Evolutionary conservation across 2,329 filamentous ascomycete species (phyloP), one percentile per base, ranked within the genome.

Genomic region (Exophiala xenobiotica): DNA sequence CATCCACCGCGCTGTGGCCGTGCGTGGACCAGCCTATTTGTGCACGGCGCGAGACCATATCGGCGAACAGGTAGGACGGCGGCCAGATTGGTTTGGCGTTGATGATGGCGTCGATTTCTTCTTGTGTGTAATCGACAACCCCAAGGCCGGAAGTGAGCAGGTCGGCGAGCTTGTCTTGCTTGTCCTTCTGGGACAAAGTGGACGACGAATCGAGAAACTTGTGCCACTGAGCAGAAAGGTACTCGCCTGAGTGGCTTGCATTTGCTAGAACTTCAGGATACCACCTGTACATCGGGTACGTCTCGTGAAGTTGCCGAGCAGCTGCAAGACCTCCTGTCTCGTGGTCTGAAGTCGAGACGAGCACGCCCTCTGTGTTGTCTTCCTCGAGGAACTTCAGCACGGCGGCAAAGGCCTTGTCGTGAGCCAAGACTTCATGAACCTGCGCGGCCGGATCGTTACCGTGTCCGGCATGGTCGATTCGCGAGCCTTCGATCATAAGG

Each of bases 401-500:
- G 4, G 82, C 79, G 61, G 85, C 77, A 71, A 99, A 95, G 1
- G 93, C 80, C 68, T 81, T 83, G 75, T 99, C 93, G 64, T 95
- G 99, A 45, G 90, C 92, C n/a, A 97, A 77, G 0, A 99, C 92
- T 70, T 99, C 93, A 61, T 88, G 85, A 8, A 92, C 88, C 65
- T 93, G 88, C 1, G 88, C 87, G 7, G 86, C 88, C 0, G 88
- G 88, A 62, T 93, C 88, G 62, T 93, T 93, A 57, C 80, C 81
- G 66, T 93, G 88, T 5, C 90, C 93, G 3, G 93, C 92, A 67
- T 99, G 93, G 65, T 99, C 93, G 63, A 99, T 97, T 35, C 93
- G 81, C 63, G 89, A 95, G 3, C 91, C 93, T 70, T 99, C 93
- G 55, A 99, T 95, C 92, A 99, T 96, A 62, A 99, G 77, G 72